Percentiles rank a stretch among this genome's conserved stretches.
Evolutionary conservation across 495 filamentous ascomycete genomes (phyloP).

Genomic region (Pyronema domesticum): DNA sequence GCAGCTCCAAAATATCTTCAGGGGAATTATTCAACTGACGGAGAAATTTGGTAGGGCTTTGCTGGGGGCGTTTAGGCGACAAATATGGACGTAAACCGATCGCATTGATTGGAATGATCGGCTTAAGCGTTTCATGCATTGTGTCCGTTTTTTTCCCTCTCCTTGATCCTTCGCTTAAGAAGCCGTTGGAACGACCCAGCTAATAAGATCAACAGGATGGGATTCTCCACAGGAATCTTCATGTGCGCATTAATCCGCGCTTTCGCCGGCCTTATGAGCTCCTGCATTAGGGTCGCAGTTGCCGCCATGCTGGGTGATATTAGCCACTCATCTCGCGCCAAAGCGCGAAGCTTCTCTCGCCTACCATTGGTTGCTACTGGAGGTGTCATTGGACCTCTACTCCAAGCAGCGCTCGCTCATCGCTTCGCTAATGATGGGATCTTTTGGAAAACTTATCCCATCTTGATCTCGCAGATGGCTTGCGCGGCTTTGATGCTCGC

Average conservation of each 20-base stretch:
- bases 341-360: slow-evolving; percentile 28
- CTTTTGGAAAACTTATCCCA: slow-evolving; percentile 28
- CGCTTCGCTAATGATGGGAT: slow-evolving; percentile 22
- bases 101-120: slow-evolving; percentile 27
- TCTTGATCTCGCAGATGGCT: slow-evolving; percentile 28
- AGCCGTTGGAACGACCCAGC: neutral
- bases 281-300: slow-evolving; percentile 27
- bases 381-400: slow-evolving; percentile 29
- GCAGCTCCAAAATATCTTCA: neutral
- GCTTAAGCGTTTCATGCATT: slow-evolving; percentile 28
- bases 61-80: slow-evolving; percentile 30
- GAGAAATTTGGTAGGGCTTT: slow-evolving; percentile 13
- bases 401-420: slow-evolving; percentile 25
- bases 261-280: slow-evolving; percentile 28
- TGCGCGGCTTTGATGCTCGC: slow-evolving; percentile 29
- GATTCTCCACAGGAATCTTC: slow-evolving; percentile 28
- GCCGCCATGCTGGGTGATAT: slow-evolving; percentile 32
- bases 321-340: slow-evolving; percentile 23
- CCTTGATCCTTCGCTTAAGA: neutral
- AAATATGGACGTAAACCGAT: slow-evolving; percentile 27
- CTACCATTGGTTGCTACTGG: slow-evolving; percentile 29
- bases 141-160: slow-evolving; percentile 1
- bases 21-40: neutral
- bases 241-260: slow-evolving; percentile 30
- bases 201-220: slow-evolving; percentile 20